Evolutionary conservation across 176 grass and related monocot genomes (phyloP).

Genomic region (Eremochloa ophiuroides): DNA sequence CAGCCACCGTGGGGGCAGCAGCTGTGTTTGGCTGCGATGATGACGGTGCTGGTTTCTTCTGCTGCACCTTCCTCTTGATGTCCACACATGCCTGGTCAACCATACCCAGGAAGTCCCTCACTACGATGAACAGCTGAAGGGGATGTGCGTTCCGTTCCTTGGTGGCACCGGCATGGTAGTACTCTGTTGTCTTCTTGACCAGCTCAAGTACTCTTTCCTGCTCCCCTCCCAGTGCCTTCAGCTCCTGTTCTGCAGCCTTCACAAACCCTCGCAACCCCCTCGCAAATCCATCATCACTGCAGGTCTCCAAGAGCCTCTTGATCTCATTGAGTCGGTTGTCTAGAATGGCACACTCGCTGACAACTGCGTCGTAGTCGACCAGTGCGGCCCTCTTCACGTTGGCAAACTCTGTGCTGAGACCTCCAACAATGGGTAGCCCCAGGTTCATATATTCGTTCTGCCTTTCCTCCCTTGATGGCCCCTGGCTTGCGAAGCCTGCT

Average conservation of each 20-base stretch:
- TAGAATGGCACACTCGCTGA: constrained; percentile 46
- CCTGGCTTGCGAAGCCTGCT: constrained; percentile 15
- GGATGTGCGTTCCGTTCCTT: constrained; percentile 65
- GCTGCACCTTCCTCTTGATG: constrained; percentile 69
- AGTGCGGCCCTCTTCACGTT: constrained; percentile 70
- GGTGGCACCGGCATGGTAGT: constrained; percentile 79
- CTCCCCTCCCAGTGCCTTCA: constrained; percentile 46
- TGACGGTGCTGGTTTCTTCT: constrained; percentile 33
- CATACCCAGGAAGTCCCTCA: constrained; percentile 94
- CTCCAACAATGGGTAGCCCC: constrained; percentile 71
- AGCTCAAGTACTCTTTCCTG: constrained; percentile 74
- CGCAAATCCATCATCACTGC: constrained; percentile 60
- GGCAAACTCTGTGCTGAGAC: constrained; percentile 78
- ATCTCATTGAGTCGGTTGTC: constrained; percentile 42
- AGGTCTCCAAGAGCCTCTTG: constrained; percentile 61
- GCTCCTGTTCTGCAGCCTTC: constrained; percentile 50
- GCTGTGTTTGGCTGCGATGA: constrained; percentile 31
- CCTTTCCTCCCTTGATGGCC: constrained; percentile 63
- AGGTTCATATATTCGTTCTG: constrained; percentile 85
- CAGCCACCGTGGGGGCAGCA: background rate
- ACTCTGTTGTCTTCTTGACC: constrained; percentile 68
- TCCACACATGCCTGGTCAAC: constrained; percentile 92
- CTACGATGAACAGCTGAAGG: constrained; percentile 81
- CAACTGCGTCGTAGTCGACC: constrained; percentile 61
- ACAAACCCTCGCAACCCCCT: constrained; percentile 70